These are phyloP conservation scores for Cinnamomum chago DNA, from an alignment of 164 flowering plant genomes.

Conservation along the genomic window DNA sequence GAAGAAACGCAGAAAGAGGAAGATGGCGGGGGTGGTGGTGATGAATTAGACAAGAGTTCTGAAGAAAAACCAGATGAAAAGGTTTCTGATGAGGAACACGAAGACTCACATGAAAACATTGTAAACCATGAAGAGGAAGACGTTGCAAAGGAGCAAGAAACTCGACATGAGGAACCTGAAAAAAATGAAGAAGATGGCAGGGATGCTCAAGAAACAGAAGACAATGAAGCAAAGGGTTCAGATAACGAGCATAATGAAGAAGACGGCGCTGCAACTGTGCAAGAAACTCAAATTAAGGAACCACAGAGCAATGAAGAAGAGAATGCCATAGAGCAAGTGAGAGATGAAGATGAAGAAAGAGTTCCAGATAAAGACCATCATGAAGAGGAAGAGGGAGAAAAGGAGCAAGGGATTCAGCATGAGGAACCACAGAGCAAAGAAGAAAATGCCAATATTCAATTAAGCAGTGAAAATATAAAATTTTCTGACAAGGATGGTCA, in stretches of 20 bases:
- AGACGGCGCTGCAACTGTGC: neutral
- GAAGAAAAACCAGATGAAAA: conserved; percentile 5
- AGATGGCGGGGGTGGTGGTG: conserved; percentile 14
- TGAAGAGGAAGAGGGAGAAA: neutral
- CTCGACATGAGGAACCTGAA: neutral
- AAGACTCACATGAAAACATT: conserved; percentile 3
- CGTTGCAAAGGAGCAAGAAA: conserved; percentile 3
- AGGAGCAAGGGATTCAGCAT: neutral
- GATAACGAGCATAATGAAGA: neutral
- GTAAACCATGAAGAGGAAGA: conserved; percentile 2
- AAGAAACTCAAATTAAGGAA: neutral
- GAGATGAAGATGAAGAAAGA: neutral
- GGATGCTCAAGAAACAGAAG: neutral
- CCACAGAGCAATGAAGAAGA: neutral
- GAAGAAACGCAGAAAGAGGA: neutral
- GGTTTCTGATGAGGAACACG: neutral
- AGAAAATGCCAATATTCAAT: neutral
- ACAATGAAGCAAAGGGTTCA: neutral
- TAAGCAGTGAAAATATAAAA: neutral
- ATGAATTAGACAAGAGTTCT: conserved; percentile 5
- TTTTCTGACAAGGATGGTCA: neutral
- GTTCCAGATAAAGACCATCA: neutral
- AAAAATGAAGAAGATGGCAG: conserved; percentile 1
- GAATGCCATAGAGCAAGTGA: neutral
- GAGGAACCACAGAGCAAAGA: conserved; percentile 1